A percentile compares a stretch with the other conserved stretches of the same genome.
phyloP scores from a whole-genome alignment of 202 grass and related monocot species.

The Carex arenaria region DNA sequence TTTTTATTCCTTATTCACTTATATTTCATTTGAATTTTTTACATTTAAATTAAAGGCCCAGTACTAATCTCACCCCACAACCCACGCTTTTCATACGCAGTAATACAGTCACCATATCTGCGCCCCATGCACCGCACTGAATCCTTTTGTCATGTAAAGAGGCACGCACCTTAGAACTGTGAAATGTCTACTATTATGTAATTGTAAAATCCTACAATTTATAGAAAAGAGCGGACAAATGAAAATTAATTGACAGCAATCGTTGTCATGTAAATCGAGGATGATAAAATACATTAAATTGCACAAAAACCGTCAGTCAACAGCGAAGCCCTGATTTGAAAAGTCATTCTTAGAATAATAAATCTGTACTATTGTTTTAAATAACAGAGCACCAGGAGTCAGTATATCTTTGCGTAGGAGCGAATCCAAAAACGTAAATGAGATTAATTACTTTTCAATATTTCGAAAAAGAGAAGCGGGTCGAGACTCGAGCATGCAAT shows the following conservation, averaged over 20 bases:
- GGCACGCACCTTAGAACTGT: not conserved
- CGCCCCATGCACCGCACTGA: not conserved
- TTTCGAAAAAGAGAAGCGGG: constrained; percentile 23
- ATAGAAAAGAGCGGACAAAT: not conserved
- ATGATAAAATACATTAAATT: not conserved
- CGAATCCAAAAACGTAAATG: not conserved
- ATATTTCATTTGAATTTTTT: not conserved
- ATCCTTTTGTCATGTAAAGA: constrained; percentile 9
- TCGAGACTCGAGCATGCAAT: not conserved
- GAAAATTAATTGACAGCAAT: not conserved
- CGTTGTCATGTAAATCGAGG: not conserved
- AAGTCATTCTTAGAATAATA: not conserved
- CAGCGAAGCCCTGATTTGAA: not conserved
- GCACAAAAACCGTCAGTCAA: not conserved
- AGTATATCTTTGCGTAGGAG: constrained; percentile 17
- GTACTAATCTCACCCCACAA: constrained; percentile 5
- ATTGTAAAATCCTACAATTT: not conserved
- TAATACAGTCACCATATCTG: not conserved
- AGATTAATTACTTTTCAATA: constrained; percentile 1
- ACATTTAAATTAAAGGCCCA: constrained; percentile 2
- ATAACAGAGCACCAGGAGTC: not conserved
- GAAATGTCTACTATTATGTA: not conserved
- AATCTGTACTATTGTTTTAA: not conserved
- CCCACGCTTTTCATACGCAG: not conserved
- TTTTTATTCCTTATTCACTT: constrained; percentile 4